Conservation (phyloP, 2,329 filamentous ascomycete species). For the Myrmaecium sp. region DNA sequence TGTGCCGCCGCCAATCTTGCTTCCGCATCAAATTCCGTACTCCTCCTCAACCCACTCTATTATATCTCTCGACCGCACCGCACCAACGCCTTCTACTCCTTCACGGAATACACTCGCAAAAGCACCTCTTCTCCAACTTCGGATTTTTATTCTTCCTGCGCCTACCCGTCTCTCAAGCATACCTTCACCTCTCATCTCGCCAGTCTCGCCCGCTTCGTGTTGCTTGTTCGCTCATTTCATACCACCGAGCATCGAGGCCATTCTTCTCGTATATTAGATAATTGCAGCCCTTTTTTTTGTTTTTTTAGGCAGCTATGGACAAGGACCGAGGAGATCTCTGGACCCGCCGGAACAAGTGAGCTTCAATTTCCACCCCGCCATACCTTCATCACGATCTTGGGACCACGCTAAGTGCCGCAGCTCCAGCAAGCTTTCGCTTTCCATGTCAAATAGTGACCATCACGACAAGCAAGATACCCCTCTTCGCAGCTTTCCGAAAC, state of each 20-base stretch:
- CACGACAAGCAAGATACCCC: constrained; percentile 34
- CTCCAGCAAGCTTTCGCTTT: constrained; percentile 79
- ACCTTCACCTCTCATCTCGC: no score
- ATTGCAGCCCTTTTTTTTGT: constrained; percentile 5
- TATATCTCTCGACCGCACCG: no score
- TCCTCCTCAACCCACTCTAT: no score
- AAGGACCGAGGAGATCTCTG: constrained; percentile 37
- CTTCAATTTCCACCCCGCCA: constrained; percentile 9
- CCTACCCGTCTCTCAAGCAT: no score
- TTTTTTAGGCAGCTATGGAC: constrained; percentile 18
- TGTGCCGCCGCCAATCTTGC: no score
- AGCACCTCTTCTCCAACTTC: no score
- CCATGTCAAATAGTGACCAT: constrained; percentile 47
- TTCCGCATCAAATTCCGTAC: no score
- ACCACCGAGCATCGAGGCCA: constrained; percentile 15
- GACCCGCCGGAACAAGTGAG: constrained; percentile 73
- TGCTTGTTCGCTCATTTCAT: constrained; percentile 20
- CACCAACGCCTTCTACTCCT: no score
- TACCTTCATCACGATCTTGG: constrained; percentile 5
- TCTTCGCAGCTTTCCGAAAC: constrained; percentile 51
- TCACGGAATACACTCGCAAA: no score
- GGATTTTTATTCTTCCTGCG: no score
- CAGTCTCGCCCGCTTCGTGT: no score
- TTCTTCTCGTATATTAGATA: constrained; percentile 5
- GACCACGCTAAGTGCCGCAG: no score